Evolutionary conservation across 108 stramenopile genomes (phyloP).

Genomic region (Nitzschia sp.): DNA sequence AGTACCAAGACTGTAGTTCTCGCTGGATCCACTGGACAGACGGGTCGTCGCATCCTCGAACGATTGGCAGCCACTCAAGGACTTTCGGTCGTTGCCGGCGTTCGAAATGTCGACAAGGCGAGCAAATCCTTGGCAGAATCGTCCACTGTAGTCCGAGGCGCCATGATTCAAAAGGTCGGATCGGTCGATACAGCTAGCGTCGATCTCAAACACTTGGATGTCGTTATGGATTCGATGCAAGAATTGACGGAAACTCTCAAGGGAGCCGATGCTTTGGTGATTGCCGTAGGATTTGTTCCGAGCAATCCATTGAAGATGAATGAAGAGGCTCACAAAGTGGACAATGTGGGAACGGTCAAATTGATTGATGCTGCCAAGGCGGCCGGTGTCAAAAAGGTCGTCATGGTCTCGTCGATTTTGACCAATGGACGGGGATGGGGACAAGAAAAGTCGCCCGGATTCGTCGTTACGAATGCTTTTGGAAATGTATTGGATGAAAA

Average conservation of each 20-base stretch:
- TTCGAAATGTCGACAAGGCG: slow-evolving; percentile 79
- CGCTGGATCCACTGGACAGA: slow-evolving; percentile 84
- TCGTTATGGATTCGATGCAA: slow-evolving; percentile 58
- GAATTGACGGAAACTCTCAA: slow-evolving; percentile 42
- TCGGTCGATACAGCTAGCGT: slow-evolving; percentile 52
- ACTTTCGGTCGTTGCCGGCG: slow-evolving; percentile 60
- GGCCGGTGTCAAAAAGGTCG: slow-evolving; percentile 76
- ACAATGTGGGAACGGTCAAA: slow-evolving; percentile 77
- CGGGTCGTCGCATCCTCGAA: slow-evolving; percentile 75
- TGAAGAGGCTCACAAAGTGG: slow-evolving; percentile 74
- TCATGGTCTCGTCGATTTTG: slow-evolving; percentile 75
- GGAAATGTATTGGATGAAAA: slow-evolving; percentile 83
- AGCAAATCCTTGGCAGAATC: slow-evolving; percentile 49
- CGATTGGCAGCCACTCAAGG: slow-evolving; percentile 41
- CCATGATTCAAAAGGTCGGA: slow-evolving; percentile 73
- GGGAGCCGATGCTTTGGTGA: slow-evolving; percentile 68
- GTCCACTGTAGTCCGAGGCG: slow-evolving; percentile 68
- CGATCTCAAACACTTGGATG: slow-evolving; percentile 53
- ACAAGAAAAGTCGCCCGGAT: slow-evolving; percentile 82
- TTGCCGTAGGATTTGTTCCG: slow-evolving; percentile 79
- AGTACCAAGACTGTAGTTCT: slow-evolving; percentile 55
- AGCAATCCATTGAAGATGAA: slow-evolving; percentile 81
- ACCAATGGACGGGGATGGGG: slow-evolving; percentile 80
- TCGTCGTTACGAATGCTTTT: slow-evolving; percentile 81
- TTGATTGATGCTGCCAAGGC: slow-evolving; percentile 79